Evolutionary conservation across 1,284 basidiomycete genomes (phyloP), one percentile per base, ranked within the genome.

Genomic region (Ceratobasidium sp.): DNA sequence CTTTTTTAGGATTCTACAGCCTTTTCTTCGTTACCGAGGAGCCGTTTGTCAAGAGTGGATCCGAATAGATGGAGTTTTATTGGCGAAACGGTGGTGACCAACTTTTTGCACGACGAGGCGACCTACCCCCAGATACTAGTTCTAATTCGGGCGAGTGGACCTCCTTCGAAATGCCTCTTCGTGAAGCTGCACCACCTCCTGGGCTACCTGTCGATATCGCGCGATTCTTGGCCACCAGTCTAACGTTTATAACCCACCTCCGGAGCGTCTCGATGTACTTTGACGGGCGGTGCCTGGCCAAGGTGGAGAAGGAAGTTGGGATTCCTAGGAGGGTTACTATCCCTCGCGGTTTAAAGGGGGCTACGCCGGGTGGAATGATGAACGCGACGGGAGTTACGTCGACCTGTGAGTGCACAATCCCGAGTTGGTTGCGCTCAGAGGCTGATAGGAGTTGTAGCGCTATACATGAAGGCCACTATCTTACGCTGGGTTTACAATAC

Each of bases 61-160:
- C 89, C 69, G 90, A 95, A 83, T 96, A 94, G 91, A 98, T 98
- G 96, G 94, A 94, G 1, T 99, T 99, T 84, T 95, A 98, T 83
- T 99, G 96, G 96, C 97, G 96, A 83, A 94, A 95, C 81, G 92
- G 93, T 81, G 94, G 93, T 82, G 95, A 97, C 82, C 83, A 85
- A 90, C 87, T 97, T 0, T 92, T 92, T 78, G 95, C 93, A 18
- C 90, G 95, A 46, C 89, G 94, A 50, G 95, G 95, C 3, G 84
- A 87, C 64, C 86, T 94, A 7, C 90, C 92, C 38, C 27, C 18
- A 27, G 54, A 70, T 41, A 14, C 44, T 86, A 38, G 86, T 88
- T 60, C 71, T 20, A 8, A 35, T 50, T 38, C 71, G 46, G 23
- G n/a, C 3, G 71, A 74, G 14, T 98, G 96, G 96, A 98, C 97